A percentile compares a stretch with the other conserved stretches of the same genome.
Evolutionary conservation across 768 basidiomycete genomes (phyloP).

Genomic region (Neoboletus brunneissimus): DNA sequence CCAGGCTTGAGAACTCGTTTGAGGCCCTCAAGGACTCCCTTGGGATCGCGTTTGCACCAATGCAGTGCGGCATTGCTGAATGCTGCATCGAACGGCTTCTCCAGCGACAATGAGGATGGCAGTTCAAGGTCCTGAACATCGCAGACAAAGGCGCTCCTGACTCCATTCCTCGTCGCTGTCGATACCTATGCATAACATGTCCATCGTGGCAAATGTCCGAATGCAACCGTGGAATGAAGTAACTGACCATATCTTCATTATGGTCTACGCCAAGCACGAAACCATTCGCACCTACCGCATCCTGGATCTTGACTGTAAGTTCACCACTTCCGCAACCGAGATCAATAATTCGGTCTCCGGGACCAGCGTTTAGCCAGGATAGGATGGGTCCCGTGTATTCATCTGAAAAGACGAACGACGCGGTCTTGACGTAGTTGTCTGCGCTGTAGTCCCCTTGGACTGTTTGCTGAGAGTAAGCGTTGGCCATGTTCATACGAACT

Average conservation of each 20-base stretch:
- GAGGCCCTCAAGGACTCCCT: constrained; percentile 59
- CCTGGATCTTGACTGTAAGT: constrained; percentile 56
- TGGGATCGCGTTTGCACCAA: constrained; percentile 80
- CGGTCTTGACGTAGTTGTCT: constrained; percentile 57
- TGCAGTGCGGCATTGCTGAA: constrained; percentile 82
- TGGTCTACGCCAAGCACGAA: constrained; percentile 66
- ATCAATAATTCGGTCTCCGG: constrained; percentile 71
- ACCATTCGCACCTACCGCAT: constrained; percentile 50
- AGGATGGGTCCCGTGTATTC: constrained; percentile 53
- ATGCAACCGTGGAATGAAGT: neutral
- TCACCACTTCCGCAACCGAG: constrained; percentile 85
- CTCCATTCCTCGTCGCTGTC: constrained; percentile 47
- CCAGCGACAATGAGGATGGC: constrained; percentile 28
- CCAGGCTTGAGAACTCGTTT: constrained; percentile 62
- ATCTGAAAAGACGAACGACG: constrained; percentile 63
- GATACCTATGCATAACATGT: constrained; percentile 42
- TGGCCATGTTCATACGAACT: constrained; percentile 8
- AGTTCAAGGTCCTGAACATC: constrained; percentile 52
- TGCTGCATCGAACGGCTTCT: constrained; percentile 61
- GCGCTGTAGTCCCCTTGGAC: constrained; percentile 54
- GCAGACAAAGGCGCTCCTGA: constrained; percentile 45
- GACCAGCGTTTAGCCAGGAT: constrained; percentile 54
- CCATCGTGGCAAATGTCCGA: neutral
- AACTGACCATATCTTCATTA: constrained; percentile 68
- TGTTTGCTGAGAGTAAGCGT: neutral